A percentile compares a stretch with the other conserved stretches of the same genome.
Conservation (phyloP, 768 basidiomycete species). For the Xanthoconium purpureum region DNA sequence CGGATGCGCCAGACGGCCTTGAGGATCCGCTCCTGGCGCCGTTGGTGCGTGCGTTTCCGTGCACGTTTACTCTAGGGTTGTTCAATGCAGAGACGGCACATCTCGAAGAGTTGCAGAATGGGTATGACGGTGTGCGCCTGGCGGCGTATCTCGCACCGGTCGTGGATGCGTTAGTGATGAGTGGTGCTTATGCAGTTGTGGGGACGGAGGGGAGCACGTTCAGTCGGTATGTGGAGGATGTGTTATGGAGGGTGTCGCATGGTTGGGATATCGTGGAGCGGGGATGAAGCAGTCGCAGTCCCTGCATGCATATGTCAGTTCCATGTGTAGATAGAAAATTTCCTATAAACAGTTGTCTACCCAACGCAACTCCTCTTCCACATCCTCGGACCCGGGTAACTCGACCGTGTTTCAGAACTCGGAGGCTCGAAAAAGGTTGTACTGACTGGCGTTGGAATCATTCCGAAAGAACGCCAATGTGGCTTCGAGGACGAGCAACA, state of each 20-base stretch:
- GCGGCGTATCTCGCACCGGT: slow-evolving; percentile 54
- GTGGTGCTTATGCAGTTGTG: slow-evolving; percentile 52
- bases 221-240: slow-evolving; percentile 63
- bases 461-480: slow-evolving; percentile 40
- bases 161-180: slow-evolving; percentile 68
- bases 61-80: slow-evolving; percentile 55
- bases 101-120: slow-evolving; percentile 40
- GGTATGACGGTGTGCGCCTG: slow-evolving; percentile 48
- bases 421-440: slow-evolving; percentile 46
- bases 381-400: slow-evolving; percentile 21
- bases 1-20: slow-evolving; percentile 46
- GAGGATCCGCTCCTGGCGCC: slow-evolving; percentile 42
- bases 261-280: slow-evolving; percentile 48
- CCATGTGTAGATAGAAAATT: too few species aligned
- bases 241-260: slow-evolving; percentile 63
- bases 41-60: slow-evolving; percentile 59
- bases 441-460: slow-evolving; percentile 51
- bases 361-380: slow-evolving; percentile 2
- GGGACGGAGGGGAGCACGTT: slow-evolving; percentile 79
- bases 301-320: neutral
- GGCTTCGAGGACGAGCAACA: slow-evolving; percentile 36
- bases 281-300: slow-evolving; percentile 30
- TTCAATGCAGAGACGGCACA: slow-evolving; percentile 35
- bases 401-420: slow-evolving; percentile 41
- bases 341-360: too few species aligned